Evolutionary conservation across 2,329 filamentous ascomycete genomes (phyloP).

Genomic region (Tolypocladium inflatum): DNA sequence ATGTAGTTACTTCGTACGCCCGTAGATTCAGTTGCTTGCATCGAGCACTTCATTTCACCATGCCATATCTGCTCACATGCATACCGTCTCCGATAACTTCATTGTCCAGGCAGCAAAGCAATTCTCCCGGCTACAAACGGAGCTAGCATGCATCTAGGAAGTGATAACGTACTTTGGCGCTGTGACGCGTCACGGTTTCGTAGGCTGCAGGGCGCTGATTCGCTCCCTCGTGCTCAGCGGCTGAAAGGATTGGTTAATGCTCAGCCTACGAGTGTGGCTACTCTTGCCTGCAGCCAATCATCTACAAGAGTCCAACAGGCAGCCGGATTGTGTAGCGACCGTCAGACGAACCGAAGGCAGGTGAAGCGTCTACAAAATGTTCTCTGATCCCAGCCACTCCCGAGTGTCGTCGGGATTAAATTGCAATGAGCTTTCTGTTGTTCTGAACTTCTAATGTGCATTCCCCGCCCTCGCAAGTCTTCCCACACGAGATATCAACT

Average conservation of each 20-base stretch:
- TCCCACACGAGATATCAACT: background rate
- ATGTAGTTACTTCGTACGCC: too few relatives aligned
- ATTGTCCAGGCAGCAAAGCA: background rate
- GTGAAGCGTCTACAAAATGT: background rate
- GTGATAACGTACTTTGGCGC: background rate
- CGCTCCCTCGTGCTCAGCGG: background rate
- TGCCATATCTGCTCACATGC: background rate
- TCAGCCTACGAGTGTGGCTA: background rate
- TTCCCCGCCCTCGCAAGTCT: background rate
- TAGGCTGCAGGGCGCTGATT: background rate
- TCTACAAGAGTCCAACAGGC: background rate
- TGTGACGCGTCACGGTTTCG: background rate
- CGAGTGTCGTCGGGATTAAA: too few relatives aligned
- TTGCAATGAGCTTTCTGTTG: too few relatives aligned
- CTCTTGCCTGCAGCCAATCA: background rate
- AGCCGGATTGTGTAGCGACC: background rate
- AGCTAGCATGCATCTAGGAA: background rate
- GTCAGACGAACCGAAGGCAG: background rate
- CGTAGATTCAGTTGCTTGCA: background rate
- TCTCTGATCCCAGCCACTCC: too few relatives aligned
- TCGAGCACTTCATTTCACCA: background rate
- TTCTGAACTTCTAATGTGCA: background rate
- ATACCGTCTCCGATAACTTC: background rate
- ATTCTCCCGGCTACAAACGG: background rate
- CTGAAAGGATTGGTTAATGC: background rate